phyloP scores from a whole-genome alignment of 352 stramenopile genomes.

The Pythium aphanidermatum region DNA sequence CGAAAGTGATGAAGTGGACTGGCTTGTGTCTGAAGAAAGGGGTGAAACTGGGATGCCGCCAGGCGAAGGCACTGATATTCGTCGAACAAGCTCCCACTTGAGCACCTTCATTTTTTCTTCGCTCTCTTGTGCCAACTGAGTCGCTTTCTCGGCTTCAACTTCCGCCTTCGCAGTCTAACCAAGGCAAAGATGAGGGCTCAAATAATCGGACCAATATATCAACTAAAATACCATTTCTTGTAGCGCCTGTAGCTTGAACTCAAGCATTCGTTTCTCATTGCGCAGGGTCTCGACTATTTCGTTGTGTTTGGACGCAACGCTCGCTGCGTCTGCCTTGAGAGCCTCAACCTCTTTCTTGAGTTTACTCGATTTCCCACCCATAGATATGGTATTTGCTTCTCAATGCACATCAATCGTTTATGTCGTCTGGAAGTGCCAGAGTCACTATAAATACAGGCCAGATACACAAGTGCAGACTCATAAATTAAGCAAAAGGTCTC shows the following conservation, averaged over 20 bases:
- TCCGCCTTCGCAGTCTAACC: constrained; percentile 43
- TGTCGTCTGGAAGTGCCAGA: too few relatives aligned
- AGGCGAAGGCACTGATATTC: constrained; percentile 30
- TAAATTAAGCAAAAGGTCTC: too few relatives aligned
- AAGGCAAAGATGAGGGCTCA: not conserved
- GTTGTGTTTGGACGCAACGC: constrained; percentile 24
- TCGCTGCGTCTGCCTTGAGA: constrained; percentile 33
- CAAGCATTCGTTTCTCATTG: constrained; percentile 48
- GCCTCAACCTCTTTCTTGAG: constrained; percentile 56
- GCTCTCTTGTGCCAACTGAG: constrained; percentile 25
- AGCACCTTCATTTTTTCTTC: constrained; percentile 67
- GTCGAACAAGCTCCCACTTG: constrained; percentile 69
- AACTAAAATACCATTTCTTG: constrained; percentile 34
- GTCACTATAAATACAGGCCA: too few relatives aligned
- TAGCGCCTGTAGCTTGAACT: constrained; percentile 48
- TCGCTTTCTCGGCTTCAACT: constrained; percentile 42
- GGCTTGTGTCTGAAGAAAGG: too few relatives aligned
- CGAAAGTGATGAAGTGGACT: too few relatives aligned
- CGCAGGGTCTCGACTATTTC: constrained; percentile 32
- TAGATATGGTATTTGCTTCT: too few relatives aligned
- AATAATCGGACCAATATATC: not conserved
- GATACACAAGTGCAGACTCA: too few relatives aligned
- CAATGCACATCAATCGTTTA: too few relatives aligned
- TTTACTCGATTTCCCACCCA: constrained; percentile 49
- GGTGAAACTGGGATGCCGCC: too few relatives aligned